phyloP scores from a whole-genome alignment of 345 rosid genomes.

The Ailanthus altissimus region DNA sequence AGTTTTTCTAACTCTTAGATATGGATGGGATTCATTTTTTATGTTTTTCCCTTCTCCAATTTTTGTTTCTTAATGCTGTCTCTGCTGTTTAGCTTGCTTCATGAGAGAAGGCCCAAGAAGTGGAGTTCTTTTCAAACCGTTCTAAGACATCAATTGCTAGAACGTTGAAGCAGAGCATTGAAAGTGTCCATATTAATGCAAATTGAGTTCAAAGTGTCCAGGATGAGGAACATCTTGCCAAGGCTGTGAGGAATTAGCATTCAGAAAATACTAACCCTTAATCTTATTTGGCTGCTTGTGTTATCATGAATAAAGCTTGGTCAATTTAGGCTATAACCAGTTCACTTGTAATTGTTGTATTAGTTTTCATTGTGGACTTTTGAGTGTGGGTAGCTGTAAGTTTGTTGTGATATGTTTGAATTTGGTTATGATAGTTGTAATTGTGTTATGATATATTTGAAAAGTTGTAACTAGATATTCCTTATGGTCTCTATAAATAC shows the following conservation, averaged over 20 bases:
- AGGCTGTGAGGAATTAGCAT: constrained; percentile 52
- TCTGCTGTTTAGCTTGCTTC: constrained; percentile 68
- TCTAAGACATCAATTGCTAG: constrained; percentile 61
- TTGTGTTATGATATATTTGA: too few relatives aligned
- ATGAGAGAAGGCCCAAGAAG: constrained; percentile 70
- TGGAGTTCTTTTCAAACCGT: constrained; percentile 74
- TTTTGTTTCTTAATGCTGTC: neutral
- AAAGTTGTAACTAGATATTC: too few relatives aligned
- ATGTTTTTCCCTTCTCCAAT: neutral
- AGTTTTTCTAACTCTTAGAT: neutral
- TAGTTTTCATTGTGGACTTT: too few relatives aligned
- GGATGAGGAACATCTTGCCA: constrained; percentile 51
- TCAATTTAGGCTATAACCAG: neutral
- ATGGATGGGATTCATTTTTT: neutral
- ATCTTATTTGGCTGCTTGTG: neutral
- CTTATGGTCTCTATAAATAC: too few relatives aligned
- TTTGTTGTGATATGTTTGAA: too few relatives aligned
- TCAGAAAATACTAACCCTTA: constrained; percentile 33
- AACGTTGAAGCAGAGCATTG: constrained; percentile 94
- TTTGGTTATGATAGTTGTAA: too few relatives aligned
- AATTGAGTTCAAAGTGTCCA: constrained; percentile 74
- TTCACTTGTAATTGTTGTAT: too few relatives aligned
- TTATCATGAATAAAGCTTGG: neutral
- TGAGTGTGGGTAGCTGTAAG: too few relatives aligned
- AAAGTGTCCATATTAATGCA: constrained; percentile 68